Evolutionary conservation across 1,139 yeast species (phyloP), one percentile per base, ranked within the genome.

Genomic region (Diutina sp.): DNA sequence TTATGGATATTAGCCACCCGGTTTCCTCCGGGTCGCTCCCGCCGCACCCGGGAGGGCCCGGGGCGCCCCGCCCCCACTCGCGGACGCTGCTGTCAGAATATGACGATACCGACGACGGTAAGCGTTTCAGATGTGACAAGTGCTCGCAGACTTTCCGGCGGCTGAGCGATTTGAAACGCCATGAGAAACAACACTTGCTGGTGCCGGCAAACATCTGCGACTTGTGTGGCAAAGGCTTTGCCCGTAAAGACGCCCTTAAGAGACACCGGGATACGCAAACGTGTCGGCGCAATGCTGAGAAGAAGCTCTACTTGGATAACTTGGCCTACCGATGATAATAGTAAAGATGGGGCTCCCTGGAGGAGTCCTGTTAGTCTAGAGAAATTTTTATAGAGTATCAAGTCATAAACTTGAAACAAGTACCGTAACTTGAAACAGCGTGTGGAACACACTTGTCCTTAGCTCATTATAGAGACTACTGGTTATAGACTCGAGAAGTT

Each of bases 171-270:
- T 72, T 84, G 61, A 83, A 84, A 66, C 72, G 90, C 51, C 90
- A 85, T 63, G 86, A 82, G 61, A 77, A 80, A 58, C 84, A 81
- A 57, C 85, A 80, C 65, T 67, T 80, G 55, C 69, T 76, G 7
- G 75, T 80, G 16, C 83, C 84, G 1, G 87, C 90, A 1, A 84
- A 87, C 64, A 82, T 85, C 55, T 87, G 95, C 68, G 81, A 83
- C 12, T 70, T 74, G 35, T 87, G 95, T 70, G 89, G 88, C 46
- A 87, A 86, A 65, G 91, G 93, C 0, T 87, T 87, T 73, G 93
- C 93, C 2, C 70, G 95, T 54, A 85, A 85, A 65, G 95, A 87
- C 68, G 93, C 95, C 0, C 72, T 87, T 61, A 86, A 85, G 66
- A 72, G 93, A 62, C 93, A 84, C 68, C 75, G 75, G 61, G 87